Percentiles rank a stretch among this genome's conserved stretches.
Conservation (phyloP, 139 green algal genomes). For the Desmodesmus armatus region DNA sequence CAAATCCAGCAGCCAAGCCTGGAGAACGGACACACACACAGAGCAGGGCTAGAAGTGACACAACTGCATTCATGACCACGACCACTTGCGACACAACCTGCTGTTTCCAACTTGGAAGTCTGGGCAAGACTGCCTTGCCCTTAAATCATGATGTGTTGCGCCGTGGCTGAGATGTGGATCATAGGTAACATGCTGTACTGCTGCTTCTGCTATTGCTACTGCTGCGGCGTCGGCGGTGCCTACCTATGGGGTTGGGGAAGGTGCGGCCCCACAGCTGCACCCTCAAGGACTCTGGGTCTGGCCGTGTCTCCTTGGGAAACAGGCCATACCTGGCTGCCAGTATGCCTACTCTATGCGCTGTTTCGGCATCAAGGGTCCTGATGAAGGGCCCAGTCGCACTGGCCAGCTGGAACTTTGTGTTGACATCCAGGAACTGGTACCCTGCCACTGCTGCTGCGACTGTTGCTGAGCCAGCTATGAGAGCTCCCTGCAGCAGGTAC, state of each 20-base stretch:
- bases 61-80: neutral
- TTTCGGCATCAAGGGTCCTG: conserved; percentile 85
- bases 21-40: conserved; percentile 10
- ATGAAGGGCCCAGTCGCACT: conserved; percentile 67
- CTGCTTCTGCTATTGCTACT: conserved; percentile 10
- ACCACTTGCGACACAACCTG: neutral
- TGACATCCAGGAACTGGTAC: conserved; percentile 48
- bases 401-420: conserved; percentile 61
- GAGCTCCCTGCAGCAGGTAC: conserved; percentile 20
- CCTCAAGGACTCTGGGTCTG: conserved; percentile 72
- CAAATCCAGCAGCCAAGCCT: conserved; percentile 97
- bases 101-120: neutral
- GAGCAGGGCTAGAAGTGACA: neutral
- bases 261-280: conserved; percentile 77
- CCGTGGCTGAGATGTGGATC: neutral
- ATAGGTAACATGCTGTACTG: too few relatives aligned
- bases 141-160: neutral
- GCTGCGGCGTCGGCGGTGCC: too few relatives aligned
- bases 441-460: conserved; percentile 39
- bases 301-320: conserved; percentile 76
- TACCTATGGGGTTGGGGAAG: conserved; percentile 94
- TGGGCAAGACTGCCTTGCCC: neutral
- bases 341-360: conserved; percentile 81
- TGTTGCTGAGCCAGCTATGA: conserved; percentile 44
- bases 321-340: conserved; percentile 70